Evolutionary conservation across 495 filamentous ascomycete species (phyloP).

Genomic region (Pyrenula massariospora): DNA sequence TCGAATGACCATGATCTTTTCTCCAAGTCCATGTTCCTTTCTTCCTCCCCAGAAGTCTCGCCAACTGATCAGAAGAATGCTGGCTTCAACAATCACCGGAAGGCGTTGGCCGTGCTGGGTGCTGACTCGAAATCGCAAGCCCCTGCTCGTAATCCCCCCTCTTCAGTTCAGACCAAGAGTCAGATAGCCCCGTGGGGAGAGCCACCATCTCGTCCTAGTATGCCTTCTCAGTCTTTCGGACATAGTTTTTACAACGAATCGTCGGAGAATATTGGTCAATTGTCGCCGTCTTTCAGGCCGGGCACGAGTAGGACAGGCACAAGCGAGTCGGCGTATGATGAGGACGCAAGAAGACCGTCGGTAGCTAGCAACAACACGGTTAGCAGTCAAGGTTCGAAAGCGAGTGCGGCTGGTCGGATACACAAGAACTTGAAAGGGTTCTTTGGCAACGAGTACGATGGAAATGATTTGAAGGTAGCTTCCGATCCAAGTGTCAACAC

Average conservation of each 20-base stretch:
- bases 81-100: conserved; percentile 26
- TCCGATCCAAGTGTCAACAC: conserved; percentile 61
- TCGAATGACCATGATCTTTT: conserved; percentile 3
- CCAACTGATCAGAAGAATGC: conserved; percentile 30
- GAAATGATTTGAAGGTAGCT: conserved; percentile 30
- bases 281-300: conserved; percentile 52
- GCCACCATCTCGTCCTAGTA: conserved; percentile 14
- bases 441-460: conserved; percentile 75
- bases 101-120: conserved; percentile 23
- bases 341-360: conserved; percentile 75
- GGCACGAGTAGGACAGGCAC: conserved; percentile 56
- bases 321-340: conserved; percentile 49
- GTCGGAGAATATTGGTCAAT: conserved; percentile 44
- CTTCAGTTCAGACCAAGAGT: conserved; percentile 13
- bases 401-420: conserved; percentile 56
- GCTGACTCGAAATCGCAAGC: conserved; percentile 14
- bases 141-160: conserved; percentile 11
- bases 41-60: conserved; percentile 30
- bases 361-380: conserved; percentile 79
- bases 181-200: conserved; percentile 17
- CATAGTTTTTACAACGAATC: conserved; percentile 30
- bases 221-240: conserved; percentile 22
- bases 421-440: conserved; percentile 72
- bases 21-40: conserved; percentile 29
- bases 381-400: conserved; percentile 82